Base-by-base conservation (phyloP, 2,329 filamentous ascomycete species). In the Calonectria leucothoes region DNA sequence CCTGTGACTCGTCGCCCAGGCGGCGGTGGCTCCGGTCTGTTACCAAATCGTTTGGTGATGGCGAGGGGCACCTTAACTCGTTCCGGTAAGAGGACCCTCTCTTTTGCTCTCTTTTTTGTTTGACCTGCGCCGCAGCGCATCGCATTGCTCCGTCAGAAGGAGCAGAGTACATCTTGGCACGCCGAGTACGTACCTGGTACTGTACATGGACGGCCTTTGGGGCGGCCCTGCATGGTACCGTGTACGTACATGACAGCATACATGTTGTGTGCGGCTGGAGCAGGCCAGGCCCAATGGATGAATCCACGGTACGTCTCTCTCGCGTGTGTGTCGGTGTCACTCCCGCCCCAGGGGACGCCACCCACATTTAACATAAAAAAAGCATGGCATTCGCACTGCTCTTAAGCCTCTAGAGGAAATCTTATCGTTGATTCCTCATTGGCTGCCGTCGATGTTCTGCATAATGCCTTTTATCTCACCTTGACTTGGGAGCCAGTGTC, bases 401-500 rank as follows among this genome's bases (percentile, higher is more conserved):
- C 71, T 74, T 70, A 49, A 51, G 42, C 66, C 71, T 75, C 52
- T 72, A 59, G 65, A 71, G 45, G 71, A 77, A 29, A 69, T 76
- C 81, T 83, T 83, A 83, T 83, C 82, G 79, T 72, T 66, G 71
- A 59, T 8, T 51, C 35, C 14, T 79, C 76, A 83, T 83, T 83
- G 82, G 82, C 66, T 52, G 14, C 23, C 6, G 6, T 8, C 15
- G 57, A 78, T 79, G 81, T 75, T 78, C 81, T 82, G 80, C 82
- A 83, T 83, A 83, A 83, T 83, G 81, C 77, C 73, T 78, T 81
- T 82, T 80, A 80, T 80, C 77, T 78, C 78, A 80, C 63, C 74
- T 77, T 77, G 29, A 23, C 35, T 64, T 48, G 37, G 42, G 68
- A 71, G 71, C 63, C 66, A 71, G 71, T 73, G 70, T 70, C 64